A percentile compares a stretch with the other conserved stretches of the same genome.
These are phyloP conservation scores for Trebouxia sp. DNA, from an alignment of 139 green algal species.

Conservation along the genomic window DNA sequence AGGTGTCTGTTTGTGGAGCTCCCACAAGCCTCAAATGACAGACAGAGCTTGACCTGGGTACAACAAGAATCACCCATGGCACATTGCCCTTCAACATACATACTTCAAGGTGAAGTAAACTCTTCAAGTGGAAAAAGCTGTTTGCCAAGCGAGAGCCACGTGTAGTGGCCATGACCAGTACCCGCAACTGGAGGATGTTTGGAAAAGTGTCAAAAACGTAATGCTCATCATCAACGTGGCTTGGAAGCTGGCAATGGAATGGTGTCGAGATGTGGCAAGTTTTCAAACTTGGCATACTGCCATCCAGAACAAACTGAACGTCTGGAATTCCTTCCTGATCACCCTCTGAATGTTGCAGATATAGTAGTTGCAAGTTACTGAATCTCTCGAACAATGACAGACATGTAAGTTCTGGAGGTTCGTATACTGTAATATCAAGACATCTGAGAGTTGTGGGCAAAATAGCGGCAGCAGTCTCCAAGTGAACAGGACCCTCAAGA, in stretches of 20 bases:
- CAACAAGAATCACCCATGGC: neutral
- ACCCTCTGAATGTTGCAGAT: neutral
- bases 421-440: neutral
- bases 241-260: no score
- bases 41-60: neutral
- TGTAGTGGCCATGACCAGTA: neutral
- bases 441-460: neutral
- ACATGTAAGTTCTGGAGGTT: neutral
- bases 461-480: neutral
- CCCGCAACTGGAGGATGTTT: neutral
- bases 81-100: neutral
- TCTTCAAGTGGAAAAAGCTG: neutral
- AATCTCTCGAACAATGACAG: neutral
- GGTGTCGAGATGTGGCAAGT: neutral
- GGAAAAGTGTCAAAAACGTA: no score
- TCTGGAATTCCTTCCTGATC: neutral
- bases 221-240: no score
- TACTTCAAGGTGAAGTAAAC: neutral
- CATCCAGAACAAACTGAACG: neutral
- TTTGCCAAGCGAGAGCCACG: neutral
- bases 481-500: neutral
- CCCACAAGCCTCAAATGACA: neutral
- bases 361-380: neutral
- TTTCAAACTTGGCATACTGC: neutral
- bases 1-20: neutral